Percentiles rank a stretch among this genome's conserved stretches.
phyloP scores from a whole-genome alignment of 192 early-diverging fungal species.

The Umbelopsis ramanniana region DNA sequence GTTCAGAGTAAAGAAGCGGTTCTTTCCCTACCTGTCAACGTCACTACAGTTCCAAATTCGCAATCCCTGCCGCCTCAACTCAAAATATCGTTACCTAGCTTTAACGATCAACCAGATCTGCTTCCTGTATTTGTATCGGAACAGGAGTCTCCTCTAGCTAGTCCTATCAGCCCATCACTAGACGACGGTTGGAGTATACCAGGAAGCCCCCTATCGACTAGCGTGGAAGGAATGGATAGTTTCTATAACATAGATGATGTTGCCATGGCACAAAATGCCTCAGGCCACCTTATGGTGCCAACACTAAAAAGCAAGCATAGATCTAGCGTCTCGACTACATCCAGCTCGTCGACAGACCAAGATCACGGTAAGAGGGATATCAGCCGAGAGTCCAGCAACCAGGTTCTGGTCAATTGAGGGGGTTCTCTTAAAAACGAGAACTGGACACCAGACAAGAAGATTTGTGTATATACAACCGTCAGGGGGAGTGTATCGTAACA shows the following conservation, averaged over 20 bases:
- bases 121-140: conserved; percentile 26
- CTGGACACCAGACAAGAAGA: too few relatives aligned
- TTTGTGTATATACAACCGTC: background rate
- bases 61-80: conserved; percentile 9
- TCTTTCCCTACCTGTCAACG: conserved; percentile 15
- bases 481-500: too few relatives aligned
- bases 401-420: conserved; percentile 1
- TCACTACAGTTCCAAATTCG: conserved; percentile 25
- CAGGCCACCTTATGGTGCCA: conserved; percentile 30
- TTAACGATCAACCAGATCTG: conserved; percentile 2
- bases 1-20: background rate
- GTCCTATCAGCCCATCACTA: conserved; percentile 14
- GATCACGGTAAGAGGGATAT: background rate
- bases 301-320: background rate
- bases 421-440: too few relatives aligned
- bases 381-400: background rate
- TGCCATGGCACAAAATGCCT: background rate
- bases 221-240: background rate
- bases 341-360: background rate
- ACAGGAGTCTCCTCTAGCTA: conserved; percentile 21
- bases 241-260: background rate
- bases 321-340: background rate
- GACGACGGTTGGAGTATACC: conserved; percentile 7
- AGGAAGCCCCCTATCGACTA: conserved; percentile 7
- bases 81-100: conserved; percentile 14